phyloP scores from a whole-genome alignment of 192 early-diverging fungal genomes.

The Backusella mclennaniae region DNA sequence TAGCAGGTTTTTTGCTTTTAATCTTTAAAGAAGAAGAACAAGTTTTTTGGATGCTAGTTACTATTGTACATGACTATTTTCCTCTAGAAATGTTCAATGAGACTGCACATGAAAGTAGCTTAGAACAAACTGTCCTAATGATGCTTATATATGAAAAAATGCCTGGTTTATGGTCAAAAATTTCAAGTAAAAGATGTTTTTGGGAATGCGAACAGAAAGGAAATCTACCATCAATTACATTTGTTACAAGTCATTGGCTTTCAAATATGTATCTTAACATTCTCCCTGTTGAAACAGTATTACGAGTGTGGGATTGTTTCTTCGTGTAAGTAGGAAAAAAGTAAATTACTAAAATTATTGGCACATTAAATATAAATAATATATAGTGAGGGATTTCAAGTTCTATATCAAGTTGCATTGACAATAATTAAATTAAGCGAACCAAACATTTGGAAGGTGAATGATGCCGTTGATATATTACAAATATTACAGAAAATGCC shows the following conservation, averaged over 20 bases:
- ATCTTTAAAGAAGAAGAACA: conserved; percentile 10
- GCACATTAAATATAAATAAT: neutral
- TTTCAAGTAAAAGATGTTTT: conserved; percentile 39
- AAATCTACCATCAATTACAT: conserved; percentile 62
- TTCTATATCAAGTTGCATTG: conserved; percentile 69
- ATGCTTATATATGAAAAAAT: conserved; percentile 52
- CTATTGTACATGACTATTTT: conserved; percentile 70
- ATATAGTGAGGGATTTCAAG: conserved; percentile 47
- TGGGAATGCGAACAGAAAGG: conserved; percentile 48
- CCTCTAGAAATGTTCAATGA: conserved; percentile 75
- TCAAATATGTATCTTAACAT: conserved; percentile 78
- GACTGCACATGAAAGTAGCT: conserved; percentile 68
- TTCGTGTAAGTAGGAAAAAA: conserved; percentile 42
- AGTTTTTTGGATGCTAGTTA: conserved; percentile 79
- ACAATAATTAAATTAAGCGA: conserved; percentile 69
- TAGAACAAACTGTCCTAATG: conserved; percentile 71
- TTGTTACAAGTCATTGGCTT: conserved; percentile 85
- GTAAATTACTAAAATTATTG: neutral
- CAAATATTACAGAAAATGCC: conserved; percentile 57
- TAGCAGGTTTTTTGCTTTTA: conserved; percentile 12
- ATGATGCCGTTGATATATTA: conserved; percentile 56
- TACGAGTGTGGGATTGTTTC: conserved; percentile 70
- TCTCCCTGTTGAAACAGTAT: conserved; percentile 67
- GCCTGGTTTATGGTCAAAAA: conserved; percentile 47
- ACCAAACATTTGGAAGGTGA: conserved; percentile 50